phyloP scores from a whole-genome alignment of 352 stramenopile species.

The Phytopythium chamaehyphon region DNA sequence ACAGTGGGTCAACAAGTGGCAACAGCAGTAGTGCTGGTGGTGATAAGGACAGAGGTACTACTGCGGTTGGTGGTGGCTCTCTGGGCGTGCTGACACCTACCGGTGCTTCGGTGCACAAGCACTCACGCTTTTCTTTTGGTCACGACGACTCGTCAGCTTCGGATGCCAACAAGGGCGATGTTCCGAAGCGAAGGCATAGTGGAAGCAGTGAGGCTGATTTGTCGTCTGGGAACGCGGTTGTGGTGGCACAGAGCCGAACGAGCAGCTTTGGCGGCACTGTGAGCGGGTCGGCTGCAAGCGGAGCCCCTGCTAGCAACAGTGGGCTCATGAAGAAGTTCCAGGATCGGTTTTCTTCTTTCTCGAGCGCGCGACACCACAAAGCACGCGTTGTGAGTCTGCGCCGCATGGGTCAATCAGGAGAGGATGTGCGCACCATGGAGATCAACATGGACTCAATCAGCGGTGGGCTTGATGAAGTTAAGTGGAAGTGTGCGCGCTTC shows the following conservation, averaged over 20 bases:
- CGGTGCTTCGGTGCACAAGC: slow-evolving; percentile 48
- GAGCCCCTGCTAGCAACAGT: slow-evolving; percentile 19
- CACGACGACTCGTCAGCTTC: slow-evolving; percentile 22
- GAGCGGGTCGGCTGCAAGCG: slow-evolving; percentile 14
- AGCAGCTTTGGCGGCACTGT: slow-evolving; percentile 11
- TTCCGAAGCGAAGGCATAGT: slow-evolving; percentile 23
- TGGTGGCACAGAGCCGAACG: not conserved
- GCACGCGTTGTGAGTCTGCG: slow-evolving; percentile 54
- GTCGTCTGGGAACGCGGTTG: slow-evolving; percentile 1
- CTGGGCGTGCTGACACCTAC: slow-evolving; percentile 48
- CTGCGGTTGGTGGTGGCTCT: slow-evolving; percentile 9
- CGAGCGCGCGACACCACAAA: slow-evolving; percentile 39
- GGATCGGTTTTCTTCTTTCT: slow-evolving; percentile 56
- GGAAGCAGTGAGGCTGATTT: slow-evolving; percentile 42
- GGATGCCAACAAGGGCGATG: slow-evolving; percentile 24
- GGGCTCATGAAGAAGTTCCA: slow-evolving; percentile 84
- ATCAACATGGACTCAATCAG: slow-evolving; percentile 79
- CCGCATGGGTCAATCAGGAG: slow-evolving; percentile 62
- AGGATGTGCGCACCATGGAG: slow-evolving; percentile 74
- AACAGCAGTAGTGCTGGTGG: slow-evolving; percentile 20
- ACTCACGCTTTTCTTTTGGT: slow-evolving; percentile 34
- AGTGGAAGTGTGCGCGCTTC: slow-evolving; percentile 84
- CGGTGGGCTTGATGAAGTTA: slow-evolving; percentile 79
- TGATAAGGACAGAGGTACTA: slow-evolving; percentile 22
- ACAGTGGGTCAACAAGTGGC: slow-evolving; percentile 13